Base-by-base conservation (phyloP, 2,329 filamentous ascomycete species). In the Fonsecaea nubica region DNA sequence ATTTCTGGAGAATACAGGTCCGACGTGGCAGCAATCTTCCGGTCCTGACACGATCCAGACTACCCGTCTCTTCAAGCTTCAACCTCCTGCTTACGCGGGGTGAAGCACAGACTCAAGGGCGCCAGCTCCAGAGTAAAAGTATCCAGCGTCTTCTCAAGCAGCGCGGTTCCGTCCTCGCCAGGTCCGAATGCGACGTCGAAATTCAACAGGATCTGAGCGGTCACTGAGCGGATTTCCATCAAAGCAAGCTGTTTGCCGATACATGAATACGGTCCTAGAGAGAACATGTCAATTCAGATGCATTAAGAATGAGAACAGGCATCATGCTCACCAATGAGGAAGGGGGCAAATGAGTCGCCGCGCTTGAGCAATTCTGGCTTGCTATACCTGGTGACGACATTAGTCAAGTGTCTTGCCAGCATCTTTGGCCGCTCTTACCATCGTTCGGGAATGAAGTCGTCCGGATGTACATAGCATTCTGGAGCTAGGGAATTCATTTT, bases 371-470 rank as follows among this genome's bases (percentile, higher is more conserved):
- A 63, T 18, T 79, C 74, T 4, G 74, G 74, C 13, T 55, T 55
- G 30, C 53, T 55, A 30, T 55, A 55, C 53, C 53, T 55, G 30
- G 62, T 13, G 12, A 64, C 18, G 13, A 10, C 9, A 12, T 55
- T 30, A 55, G 53, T 15, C 15, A 13, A 9, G 45, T 50, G 15
- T 7, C 4, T 2, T 50, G 21, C 4, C 45, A 50, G 21, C 5
- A 25, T 50, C 45, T 25, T 30, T 25, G 4, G 18, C 18, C 63
- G 65, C 2, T 73, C 74, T 1, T 74, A 77, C 78, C 78, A 80
- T 36, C 79, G 71, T 54, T 80, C 77, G 1, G 78, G 78, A 10
- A 80, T 73, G 48, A 79, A 80, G n/a, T 77, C 74, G 1, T 67
- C 63, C 2, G 64, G 59, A 50, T 63, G 42, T 33, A 18, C 59